These are phyloP conservation scores for Plasmodium billcollinsi DNA, from an alignment of 169 alveolate species.

Conservation along the genomic window DNA sequence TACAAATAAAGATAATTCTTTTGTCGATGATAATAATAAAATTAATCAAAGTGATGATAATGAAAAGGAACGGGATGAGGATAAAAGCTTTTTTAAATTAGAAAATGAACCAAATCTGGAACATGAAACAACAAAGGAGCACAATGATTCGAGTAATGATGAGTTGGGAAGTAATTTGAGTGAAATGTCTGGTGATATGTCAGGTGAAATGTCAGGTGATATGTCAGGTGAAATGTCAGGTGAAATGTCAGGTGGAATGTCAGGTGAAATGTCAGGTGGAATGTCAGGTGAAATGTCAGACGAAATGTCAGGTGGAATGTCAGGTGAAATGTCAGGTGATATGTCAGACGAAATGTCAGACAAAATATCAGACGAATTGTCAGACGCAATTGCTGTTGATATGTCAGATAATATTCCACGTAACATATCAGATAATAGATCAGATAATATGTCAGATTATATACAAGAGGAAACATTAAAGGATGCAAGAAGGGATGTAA, in stretches of 20 bases:
- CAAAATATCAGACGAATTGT: not conserved
- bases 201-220: not conserved
- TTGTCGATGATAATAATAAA: not conserved
- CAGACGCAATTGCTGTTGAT: no score
- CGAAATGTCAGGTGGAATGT: not conserved
- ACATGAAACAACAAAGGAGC: no score
- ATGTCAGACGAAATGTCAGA: not conserved
- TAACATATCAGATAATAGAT: not conserved
- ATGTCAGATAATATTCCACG: not conserved
- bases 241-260: not conserved
- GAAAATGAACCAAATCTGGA: not conserved
- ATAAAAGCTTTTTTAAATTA: not conserved
- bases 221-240: not conserved
- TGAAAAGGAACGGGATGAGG: not conserved
- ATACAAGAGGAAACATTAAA: not conserved
- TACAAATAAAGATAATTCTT: not conserved
- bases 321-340: not conserved
- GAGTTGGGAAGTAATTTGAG: no score
- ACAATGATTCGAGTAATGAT: no score
- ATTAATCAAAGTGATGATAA: not conserved
- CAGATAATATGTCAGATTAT: not conserved
- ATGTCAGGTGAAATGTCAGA: not conserved
- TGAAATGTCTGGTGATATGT: not conserved
- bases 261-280: not conserved
- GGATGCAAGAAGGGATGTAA: not conserved